Conservation (phyloP, 2,329 filamentous ascomycete species). For the Ophiostoma himal-ulmi region DNA sequence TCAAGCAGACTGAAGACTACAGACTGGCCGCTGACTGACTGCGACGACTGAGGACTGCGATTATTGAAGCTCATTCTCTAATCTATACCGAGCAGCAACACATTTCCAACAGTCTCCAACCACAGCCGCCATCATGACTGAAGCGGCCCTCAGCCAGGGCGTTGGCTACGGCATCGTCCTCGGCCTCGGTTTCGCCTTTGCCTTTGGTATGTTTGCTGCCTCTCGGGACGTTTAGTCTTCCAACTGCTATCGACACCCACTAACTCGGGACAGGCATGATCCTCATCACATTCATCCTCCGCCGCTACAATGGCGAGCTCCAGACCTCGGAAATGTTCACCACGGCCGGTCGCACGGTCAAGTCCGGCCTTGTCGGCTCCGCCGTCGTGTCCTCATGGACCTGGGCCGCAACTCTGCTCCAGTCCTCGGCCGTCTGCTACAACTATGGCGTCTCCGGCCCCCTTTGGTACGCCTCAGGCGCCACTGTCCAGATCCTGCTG, state of each 20-base stretch:
- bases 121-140: conserved; percentile 28
- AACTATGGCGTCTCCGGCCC: conserved; percentile 62
- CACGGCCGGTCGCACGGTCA: conserved; percentile 81
- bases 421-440: conserved; percentile 77
- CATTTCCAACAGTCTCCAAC: background rate
- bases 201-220: conserved; percentile 45
- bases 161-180: conserved; percentile 75
- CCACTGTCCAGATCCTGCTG: conserved; percentile 79
- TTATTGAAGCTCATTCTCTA: too few species aligned
- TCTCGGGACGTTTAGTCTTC: background rate
- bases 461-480: conserved; percentile 60
- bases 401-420: conserved; percentile 78
- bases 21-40: background rate
- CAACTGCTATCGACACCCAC: background rate
- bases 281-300: conserved; percentile 35
- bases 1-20: background rate
- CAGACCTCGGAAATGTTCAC: conserved; percentile 93
- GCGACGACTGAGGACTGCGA: background rate
- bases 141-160: conserved; percentile 48
- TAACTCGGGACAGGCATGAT: conserved; percentile 33
- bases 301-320: conserved; percentile 52
- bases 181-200: conserved; percentile 67
- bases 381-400: conserved; percentile 94
- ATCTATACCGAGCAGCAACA: too few species aligned
- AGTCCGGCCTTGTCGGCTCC: conserved; percentile 78